Evolutionary conservation across 192 early-diverging fungal genomes (phyloP), one percentile per base, ranked within the genome.

Genomic region (Allomyces macrogynus): DNA sequence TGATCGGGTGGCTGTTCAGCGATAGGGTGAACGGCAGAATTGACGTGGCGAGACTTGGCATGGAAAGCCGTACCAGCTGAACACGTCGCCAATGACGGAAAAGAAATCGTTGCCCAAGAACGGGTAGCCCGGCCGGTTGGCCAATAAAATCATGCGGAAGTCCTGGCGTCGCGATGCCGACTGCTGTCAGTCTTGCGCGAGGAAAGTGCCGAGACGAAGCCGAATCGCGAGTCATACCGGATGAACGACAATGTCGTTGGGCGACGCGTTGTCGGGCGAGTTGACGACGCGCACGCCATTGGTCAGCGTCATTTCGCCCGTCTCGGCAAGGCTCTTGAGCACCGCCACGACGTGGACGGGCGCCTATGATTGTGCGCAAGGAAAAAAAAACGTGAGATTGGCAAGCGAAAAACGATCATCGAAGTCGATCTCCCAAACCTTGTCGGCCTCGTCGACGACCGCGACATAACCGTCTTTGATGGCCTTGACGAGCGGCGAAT

Each of bases 81-180:
- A 87, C 4, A 87, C 85, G 71, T 89, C 84, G 62, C 88, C 88
- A 65, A 90, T 87, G 61, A 84, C 82, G 60, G 80, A 73, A 69
- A 81, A 90, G 66, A 90, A 90, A 72, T 90, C 87, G 67, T 90
- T 90, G 60, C 87, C 87, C 57, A 86, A 69, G 75, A 87, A 86
- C 0, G 81, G 84, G 71, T 80, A 83, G 4, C 87, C 88, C 18
- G 89, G 89, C 27, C 89, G 77, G 66, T 90, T 90, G 27, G 89
- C 89, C 16, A 90, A 70, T 22, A 90, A 85, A 67, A 90, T 82
- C 84, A 90, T 89, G 23, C 86, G 78, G 76, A 90, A 90, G 62
- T 87, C 75, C 10, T 57, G 49, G 12, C 49, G 3, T 40, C 7
- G 32, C 32, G 7, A 8, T 40, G 32, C 7, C 4, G 32, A 0